Base-by-base conservation (phyloP, 805 yeast species). In the Pichia rugopelliculosa region DNA sequence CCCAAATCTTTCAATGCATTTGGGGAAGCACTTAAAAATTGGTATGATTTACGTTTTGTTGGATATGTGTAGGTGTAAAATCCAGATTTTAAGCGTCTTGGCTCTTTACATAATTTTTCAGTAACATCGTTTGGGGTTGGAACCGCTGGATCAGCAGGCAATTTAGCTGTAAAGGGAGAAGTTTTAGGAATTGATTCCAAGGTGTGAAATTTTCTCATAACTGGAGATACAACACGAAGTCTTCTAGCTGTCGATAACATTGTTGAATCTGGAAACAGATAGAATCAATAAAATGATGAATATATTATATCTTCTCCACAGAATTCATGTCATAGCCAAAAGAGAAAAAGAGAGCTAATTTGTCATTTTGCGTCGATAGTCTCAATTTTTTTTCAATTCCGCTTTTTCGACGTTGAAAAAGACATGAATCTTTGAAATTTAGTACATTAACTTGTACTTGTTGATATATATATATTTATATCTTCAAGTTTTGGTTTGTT, bases 31-130 rank as follows among this genome's bases (percentile, higher is more conserved):
- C 82, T 65, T 22, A 88, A 56, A 50, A 79, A 76, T 54, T 68
- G 63, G 59, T 80, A 74, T 55, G 68, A 67, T 49, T 74, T 71
- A 51, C 90, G 64, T 26, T 56, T 57, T 39, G 80, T 85, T 0
- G 99, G 98, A 2, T 74, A 55, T 1, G 84, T 74, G 74, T 79
- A 91, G 2, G 93, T 79, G 60, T 74, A 91, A 23, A 81, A 80
- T 3, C 96, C 95, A 2, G 72, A 71, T 33, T 70, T 58, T 12
- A 80, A 68, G 5, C 62, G 61, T 39, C 90, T 68, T 34, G 66
- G 61, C 21, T 55, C 60, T 46, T 56, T 56, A 3, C 64, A 64
- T 25, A 58, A 39, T 22, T 55, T 59, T 3, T 54, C 53, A 6
- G 30, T 20, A 21, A 46, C 45, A 20, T 42, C 23, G 4, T 43